phyloP scores from a whole-genome alignment of 139 green algal species.

The Microglena sp. region DNA sequence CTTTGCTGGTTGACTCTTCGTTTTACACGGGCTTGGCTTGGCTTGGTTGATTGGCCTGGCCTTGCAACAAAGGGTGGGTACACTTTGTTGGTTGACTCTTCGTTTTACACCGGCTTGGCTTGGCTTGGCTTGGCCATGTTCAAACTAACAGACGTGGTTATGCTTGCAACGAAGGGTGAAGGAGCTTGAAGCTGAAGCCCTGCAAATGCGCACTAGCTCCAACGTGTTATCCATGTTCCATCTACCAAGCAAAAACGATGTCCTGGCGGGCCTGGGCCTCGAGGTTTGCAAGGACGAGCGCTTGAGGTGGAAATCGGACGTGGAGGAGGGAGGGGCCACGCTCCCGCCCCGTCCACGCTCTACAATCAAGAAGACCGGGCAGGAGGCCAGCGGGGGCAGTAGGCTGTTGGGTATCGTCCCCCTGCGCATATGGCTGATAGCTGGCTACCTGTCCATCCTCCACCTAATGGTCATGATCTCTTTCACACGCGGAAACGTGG shows the following conservation, averaged over 20 bases:
- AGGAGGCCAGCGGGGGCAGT: no score
- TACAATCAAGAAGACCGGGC: no score
- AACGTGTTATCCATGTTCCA: neutral
- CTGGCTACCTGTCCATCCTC: neutral
- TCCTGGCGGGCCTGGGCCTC: conserved; percentile 18
- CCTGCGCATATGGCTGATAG: neutral
- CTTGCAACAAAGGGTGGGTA: no score
- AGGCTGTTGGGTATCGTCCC: neutral
- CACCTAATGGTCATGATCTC: neutral
- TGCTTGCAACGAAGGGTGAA: neutral
- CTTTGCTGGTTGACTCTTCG: no score
- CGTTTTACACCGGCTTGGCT: no score
- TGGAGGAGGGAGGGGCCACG: conserved; percentile 11
- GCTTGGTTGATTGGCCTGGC: no score
- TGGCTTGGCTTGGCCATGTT: no score
- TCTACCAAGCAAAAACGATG: neutral
- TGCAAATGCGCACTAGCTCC: neutral
- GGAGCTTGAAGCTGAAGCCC: neutral
- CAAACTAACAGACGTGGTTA: no score
- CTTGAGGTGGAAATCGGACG: conserved; percentile 19
- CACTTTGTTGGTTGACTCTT: no score
- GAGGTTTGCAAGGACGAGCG: conserved; percentile 27
- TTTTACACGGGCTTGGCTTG: no score
- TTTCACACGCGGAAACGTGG: no score
- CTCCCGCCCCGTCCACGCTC: no score